phyloP scores from a whole-genome alignment of 257 asterid genomes.

The Rauvolfia tetraphylla region DNA sequence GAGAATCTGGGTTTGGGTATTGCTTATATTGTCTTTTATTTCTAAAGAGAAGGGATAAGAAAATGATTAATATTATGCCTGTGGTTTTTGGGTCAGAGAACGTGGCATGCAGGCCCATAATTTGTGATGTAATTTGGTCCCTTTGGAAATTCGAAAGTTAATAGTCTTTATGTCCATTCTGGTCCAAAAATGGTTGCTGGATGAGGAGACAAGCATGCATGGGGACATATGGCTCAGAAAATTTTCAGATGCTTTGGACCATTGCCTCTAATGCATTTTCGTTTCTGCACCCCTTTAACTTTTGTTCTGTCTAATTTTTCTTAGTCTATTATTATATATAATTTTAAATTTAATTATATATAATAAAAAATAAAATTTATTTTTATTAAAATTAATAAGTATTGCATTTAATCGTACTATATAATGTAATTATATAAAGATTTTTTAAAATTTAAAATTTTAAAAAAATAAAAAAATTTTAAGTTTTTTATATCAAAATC shows the following conservation, averaged over 20 bases:
- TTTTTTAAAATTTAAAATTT: no score
- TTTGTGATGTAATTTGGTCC: neutral
- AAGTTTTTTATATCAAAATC: no score
- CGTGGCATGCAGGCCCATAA: neutral
- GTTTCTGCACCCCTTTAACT: conserved; percentile 9
- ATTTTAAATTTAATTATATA: no score
- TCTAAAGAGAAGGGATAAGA: no score
- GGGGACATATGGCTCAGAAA: conserved; percentile 13
- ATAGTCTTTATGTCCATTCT: neutral
- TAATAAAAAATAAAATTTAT: no score
- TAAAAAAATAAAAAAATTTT: no score
- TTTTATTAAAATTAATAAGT: no score
- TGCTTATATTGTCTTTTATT: no score
- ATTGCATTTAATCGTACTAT: no score
- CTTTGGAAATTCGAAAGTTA: conserved; percentile 11
- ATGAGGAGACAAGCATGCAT: conserved; percentile 15
- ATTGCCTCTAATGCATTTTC: neutral
- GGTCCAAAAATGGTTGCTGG: conserved; percentile 16
- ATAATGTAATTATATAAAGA: no score
- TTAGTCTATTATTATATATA: no score
- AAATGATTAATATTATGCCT: neutral
- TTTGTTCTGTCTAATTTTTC: neutral
- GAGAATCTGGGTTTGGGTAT: no score
- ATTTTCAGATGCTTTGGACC: conserved; percentile 17
- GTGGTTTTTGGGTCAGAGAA: neutral